Conservation (phyloP, 1,284 basidiomycete genomes). For the Neolentinus lepideus region DNA sequence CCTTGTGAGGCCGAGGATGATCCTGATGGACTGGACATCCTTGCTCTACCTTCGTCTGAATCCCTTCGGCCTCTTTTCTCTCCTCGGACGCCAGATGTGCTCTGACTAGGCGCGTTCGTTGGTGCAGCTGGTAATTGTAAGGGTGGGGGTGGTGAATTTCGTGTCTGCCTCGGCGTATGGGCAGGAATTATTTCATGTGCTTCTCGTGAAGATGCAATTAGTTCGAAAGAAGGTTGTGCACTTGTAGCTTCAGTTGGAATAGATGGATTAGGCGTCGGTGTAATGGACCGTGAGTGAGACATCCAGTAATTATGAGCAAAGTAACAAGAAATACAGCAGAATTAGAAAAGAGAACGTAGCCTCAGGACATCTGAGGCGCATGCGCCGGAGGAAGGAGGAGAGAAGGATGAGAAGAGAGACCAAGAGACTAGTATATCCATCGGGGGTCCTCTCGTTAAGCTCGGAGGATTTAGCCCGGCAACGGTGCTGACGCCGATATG, state of each 20-base stretch:
- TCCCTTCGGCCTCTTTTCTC: neutral
- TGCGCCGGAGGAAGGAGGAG: slow-evolving; percentile 1
- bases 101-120: neutral
- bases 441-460: slow-evolving; percentile 4
- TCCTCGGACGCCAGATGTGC: neutral
- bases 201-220: slow-evolving; percentile 1
- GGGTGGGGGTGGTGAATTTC: slow-evolving; percentile 6
- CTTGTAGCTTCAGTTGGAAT: slow-evolving; percentile 25
- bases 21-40: slow-evolving; percentile 27
- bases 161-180: slow-evolving; percentile 10
- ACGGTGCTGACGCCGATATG: neutral
- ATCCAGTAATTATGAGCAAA: slow-evolving; percentile 27
- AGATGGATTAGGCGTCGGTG: slow-evolving; percentile 30
- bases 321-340: slow-evolving; percentile 11
- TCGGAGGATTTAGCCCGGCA: neutral
- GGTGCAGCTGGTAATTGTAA: slow-evolving; percentile 3
- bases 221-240: slow-evolving; percentile 25
- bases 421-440: slow-evolving; percentile 2
- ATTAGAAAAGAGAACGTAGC: slow-evolving; percentile 28
- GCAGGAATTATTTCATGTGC: slow-evolving; percentile 23
- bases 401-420: neutral
- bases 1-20: slow-evolving; percentile 40
- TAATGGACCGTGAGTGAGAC: slow-evolving; percentile 37
- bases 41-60: neutral
- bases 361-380: slow-evolving; percentile 32